phyloP scores from a whole-genome alignment of 2,329 filamentous ascomycete species.

The Xenoacremonium recifei region DNA sequence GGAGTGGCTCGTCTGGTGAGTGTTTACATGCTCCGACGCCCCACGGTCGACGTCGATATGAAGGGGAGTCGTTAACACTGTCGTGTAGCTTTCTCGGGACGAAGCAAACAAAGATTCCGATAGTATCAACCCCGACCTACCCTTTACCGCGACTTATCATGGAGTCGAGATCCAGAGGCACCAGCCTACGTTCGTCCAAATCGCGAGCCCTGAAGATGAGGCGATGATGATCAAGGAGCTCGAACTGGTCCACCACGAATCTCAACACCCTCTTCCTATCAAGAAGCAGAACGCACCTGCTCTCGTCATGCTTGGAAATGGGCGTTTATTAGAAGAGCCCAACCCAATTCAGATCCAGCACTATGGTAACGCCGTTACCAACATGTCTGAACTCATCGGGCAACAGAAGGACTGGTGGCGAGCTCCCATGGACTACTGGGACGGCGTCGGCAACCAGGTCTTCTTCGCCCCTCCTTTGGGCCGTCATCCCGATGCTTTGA shows the following conservation, averaged over 20 bases:
- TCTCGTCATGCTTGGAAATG: slow-evolving; percentile 20
- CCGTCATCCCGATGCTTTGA: slow-evolving; percentile 20
- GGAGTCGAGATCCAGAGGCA: slow-evolving; percentile 51
- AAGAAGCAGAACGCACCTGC: slow-evolving; percentile 20
- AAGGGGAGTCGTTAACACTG: slow-evolving; percentile 13
- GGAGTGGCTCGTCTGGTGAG: slow-evolving; percentile 35
- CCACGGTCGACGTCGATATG: too few relatives aligned
- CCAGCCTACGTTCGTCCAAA: slow-evolving; percentile 64
- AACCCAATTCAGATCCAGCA: too few relatives aligned
- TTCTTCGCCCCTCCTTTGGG: slow-evolving; percentile 25
- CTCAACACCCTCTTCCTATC: slow-evolving; percentile 8
- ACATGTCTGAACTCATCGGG: slow-evolving; percentile 17
- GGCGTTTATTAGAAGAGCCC: slow-evolving; percentile 26
- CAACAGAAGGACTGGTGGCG: too few relatives aligned
- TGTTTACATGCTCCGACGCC: too few relatives aligned
- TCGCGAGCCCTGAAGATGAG: background rate
- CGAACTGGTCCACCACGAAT: slow-evolving; percentile 15
- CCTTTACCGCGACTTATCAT: slow-evolving; percentile 34
- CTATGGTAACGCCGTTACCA: slow-evolving; percentile 13
- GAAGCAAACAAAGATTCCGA: slow-evolving; percentile 8
- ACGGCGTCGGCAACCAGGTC: slow-evolving; percentile 27
- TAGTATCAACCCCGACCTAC: slow-evolving; percentile 1
- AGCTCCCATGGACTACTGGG: slow-evolving; percentile 20
- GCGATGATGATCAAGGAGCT: slow-evolving; percentile 16
- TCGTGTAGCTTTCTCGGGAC: too few relatives aligned